These are phyloP conservation scores for Globisporangium orthogonon DNA, from an alignment of 352 stramenopile species.

Conservation along the genomic window DNA sequence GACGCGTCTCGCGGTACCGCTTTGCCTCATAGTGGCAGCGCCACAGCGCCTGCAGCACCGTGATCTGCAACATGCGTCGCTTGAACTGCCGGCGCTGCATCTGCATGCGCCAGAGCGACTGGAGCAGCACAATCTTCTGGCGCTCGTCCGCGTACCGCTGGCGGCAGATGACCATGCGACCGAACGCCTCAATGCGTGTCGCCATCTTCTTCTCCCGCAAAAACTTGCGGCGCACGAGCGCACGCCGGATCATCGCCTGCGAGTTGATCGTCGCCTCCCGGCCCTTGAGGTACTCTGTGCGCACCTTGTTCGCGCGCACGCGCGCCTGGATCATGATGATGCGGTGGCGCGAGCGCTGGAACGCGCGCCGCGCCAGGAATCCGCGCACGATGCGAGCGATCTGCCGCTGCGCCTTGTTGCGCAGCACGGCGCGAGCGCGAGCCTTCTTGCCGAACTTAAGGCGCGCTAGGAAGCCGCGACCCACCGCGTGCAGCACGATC, in stretches of 20 bases:
- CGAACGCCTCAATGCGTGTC: slow-evolving; percentile 77
- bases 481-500: slow-evolving; percentile 71
- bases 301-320: slow-evolving; percentile 80
- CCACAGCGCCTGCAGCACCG: slow-evolving; percentile 79
- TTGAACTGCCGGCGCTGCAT: slow-evolving; percentile 45
- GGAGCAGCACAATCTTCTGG: slow-evolving; percentile 66
- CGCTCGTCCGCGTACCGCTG: slow-evolving; percentile 52
- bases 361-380: slow-evolving; percentile 53
- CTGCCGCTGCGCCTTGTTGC: slow-evolving; percentile 74
- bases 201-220: slow-evolving; percentile 85
- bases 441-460: slow-evolving; percentile 87
- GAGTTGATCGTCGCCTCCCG: slow-evolving; percentile 84
- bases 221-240: slow-evolving; percentile 72
- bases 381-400: slow-evolving; percentile 73
- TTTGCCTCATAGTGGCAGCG: slow-evolving; percentile 48
- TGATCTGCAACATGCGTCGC: slow-evolving; percentile 39
- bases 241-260: slow-evolving; percentile 84
- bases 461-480: slow-evolving; percentile 70
- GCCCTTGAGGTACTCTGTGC: slow-evolving; percentile 82
- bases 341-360: slow-evolving; percentile 39
- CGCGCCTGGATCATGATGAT: slow-evolving; percentile 87
- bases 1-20: slow-evolving; percentile 46
- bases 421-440: slow-evolving; percentile 55
- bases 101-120: slow-evolving; percentile 82
- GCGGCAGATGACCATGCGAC: slow-evolving; percentile 74